phyloP scores from a whole-genome alignment of 2,329 filamentous ascomycete species.

The Colletotrichum paranaense region DNA sequence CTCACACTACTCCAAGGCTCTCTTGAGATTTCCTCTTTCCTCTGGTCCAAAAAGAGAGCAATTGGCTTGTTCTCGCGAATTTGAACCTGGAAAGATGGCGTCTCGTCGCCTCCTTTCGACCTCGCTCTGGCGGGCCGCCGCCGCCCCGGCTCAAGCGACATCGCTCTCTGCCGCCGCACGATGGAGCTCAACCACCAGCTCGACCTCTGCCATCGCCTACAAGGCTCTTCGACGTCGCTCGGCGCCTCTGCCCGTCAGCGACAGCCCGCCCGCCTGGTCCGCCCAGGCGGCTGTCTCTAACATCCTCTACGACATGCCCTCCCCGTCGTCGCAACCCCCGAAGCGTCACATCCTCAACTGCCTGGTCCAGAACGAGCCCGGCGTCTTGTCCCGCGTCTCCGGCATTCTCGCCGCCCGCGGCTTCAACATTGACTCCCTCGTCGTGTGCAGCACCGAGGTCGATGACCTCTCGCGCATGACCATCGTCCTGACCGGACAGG shows the following conservation, averaged over 20 bases:
- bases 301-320: constrained; percentile 98
- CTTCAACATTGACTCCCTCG: constrained; percentile 99
- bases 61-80: constrained; percentile 32
- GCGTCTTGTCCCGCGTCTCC: constrained; percentile 94
- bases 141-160: constrained; percentile 38
- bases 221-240: constrained; percentile 95
- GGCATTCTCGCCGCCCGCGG: constrained; percentile 95
- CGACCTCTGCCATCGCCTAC: constrained; percentile 95
- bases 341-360: constrained; percentile 98
- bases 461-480: constrained; percentile 98
- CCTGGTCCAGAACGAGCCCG: constrained; percentile 98
- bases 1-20: constrained; percentile 20
- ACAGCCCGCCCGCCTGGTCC: constrained; percentile 83
- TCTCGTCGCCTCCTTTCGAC: constrained; percentile 56
- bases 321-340: constrained; percentile 82
- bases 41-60: constrained; percentile 35
- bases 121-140: constrained; percentile 50
- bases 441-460: constrained; percentile 98
- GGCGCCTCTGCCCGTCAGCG: constrained; percentile 82
- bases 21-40: constrained; percentile 26
- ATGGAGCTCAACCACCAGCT: constrained; percentile 67
- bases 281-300: constrained; percentile 96
- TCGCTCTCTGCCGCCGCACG: constrained; percentile 36
- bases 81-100: constrained; percentile 50
- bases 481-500: constrained; percentile 95